Base-by-base conservation (phyloP, 2,329 filamentous ascomycete genomes). In the Trichoderma pleuroti region DNA sequence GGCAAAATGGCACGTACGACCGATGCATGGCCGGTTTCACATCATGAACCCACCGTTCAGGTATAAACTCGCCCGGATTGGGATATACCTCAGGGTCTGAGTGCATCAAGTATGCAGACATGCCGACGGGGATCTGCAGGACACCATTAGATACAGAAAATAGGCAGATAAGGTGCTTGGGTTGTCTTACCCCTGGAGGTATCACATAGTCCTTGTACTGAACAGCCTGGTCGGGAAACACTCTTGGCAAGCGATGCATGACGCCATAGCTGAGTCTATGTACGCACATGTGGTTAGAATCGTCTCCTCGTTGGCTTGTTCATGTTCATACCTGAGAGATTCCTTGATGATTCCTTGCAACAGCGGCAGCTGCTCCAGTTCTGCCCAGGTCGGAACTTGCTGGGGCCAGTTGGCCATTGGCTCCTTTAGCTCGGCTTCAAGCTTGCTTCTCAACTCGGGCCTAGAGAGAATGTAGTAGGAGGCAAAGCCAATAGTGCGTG, bases 241-340 rank as follows among this genome's bases (percentile, higher is more conserved):
- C 59, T 61, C 59, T 61, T 16, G 59, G 59, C 59, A 61, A 39
- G 34, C 59, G 59, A 36, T 61, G 59, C 59, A 61, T 61, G 59
- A 61, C 59, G 59, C 59, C 59, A 61, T 61, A 61, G 59, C 59
- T 61, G 59, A 61, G 59, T 21, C 59, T 61, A 26, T 61, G 11
- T 18, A 39, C 56, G 32, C 30, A 59, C 34, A 36, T 18, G 21
- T 39, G 21, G 59, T 61, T 26, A 61, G 32, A 16, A 26, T 26
- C 59, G 34, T 36, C 32, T 26, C 24, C 59, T 39, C 34, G 59
- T 59, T 59, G 56, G 56, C 21, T 24, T 36, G 16, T 26, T 26
- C 34, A 32, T 26, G 21, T 18, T 21, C 59, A 12, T 39, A 61
- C 59, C 59, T 61, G 9, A 61, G 59, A 21, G 59, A 61, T 39